phyloP scores from a whole-genome alignment of 1,284 basidiomycete species.

The Ganoderma lingzhi region DNA sequence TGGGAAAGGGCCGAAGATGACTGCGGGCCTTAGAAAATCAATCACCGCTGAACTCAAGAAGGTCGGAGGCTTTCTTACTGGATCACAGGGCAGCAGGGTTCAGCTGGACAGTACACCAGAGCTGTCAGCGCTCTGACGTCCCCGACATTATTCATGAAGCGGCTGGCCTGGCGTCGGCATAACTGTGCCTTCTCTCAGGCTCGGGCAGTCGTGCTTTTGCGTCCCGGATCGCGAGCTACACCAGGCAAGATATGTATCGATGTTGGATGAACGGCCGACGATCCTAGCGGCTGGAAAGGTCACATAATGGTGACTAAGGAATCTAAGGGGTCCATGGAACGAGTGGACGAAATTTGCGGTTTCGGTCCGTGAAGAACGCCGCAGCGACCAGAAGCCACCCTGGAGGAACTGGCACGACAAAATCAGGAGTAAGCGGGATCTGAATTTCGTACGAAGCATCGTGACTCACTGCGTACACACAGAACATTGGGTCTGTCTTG shows the following conservation, averaged over 20 bases:
- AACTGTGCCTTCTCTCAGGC: background rate
- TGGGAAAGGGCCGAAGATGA: conserved; percentile 18
- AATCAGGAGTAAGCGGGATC: conserved; percentile 3
- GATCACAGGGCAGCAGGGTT: conserved; percentile 20
- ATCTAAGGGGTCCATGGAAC: background rate
- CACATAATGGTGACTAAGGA: background rate
- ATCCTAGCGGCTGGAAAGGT: background rate
- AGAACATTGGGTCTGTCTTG: background rate
- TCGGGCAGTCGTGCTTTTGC: background rate
- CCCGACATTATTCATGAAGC: background rate
- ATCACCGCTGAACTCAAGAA: conserved; percentile 16
- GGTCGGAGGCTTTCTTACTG: conserved; percentile 20
- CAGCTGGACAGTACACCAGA: background rate
- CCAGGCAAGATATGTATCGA: background rate
- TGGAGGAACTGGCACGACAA: background rate
- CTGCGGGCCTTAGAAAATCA: conserved; percentile 15
- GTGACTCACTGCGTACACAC: background rate
- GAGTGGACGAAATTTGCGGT: background rate
- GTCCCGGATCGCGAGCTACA: background rate
- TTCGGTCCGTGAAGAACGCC: background rate
- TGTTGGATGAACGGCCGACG: background rate
- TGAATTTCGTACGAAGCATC: background rate
- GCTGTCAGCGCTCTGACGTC: background rate
- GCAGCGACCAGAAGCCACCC: background rate
- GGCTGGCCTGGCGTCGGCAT: background rate